phyloP scores from a whole-genome alignment of 495 filamentous ascomycete species.

The Geopyxis carbonaria region DNA sequence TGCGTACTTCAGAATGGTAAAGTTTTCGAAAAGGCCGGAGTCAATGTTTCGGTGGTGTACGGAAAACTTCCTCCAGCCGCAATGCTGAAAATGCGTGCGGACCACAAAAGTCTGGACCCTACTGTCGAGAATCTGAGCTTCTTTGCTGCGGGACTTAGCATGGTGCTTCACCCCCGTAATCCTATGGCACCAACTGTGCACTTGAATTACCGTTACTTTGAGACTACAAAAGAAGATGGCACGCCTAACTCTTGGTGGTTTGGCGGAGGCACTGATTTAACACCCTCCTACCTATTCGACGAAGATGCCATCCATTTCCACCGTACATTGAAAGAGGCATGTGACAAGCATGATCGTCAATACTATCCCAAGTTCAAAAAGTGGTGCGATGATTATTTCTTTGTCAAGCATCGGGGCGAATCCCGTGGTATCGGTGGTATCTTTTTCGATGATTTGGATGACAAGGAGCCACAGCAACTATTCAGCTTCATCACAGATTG shows the following conservation, averaged over 20 bases:
- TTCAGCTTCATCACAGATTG: slow-evolving; percentile 84
- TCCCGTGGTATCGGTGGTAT: slow-evolving; percentile 85
- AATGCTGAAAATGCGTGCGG: slow-evolving; percentile 81
- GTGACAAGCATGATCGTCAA: slow-evolving; percentile 77
- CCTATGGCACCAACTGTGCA: slow-evolving; percentile 96
- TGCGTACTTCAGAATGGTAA: slow-evolving; percentile 91
- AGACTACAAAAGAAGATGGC: slow-evolving; percentile 64
- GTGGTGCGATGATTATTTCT: slow-evolving; percentile 98
- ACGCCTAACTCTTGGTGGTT: slow-evolving; percentile 88
- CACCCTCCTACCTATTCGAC: slow-evolving; percentile 84
- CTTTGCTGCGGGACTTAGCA: slow-evolving; percentile 83
- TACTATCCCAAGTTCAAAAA: slow-evolving; percentile 95
- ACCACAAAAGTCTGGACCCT: slow-evolving; percentile 78
- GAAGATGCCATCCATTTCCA: slow-evolving; percentile 97
- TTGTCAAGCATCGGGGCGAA: slow-evolving; percentile 77
- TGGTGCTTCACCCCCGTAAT: slow-evolving; percentile 84
- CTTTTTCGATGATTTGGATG: slow-evolving; percentile 96
- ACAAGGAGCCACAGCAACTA: slow-evolving; percentile 75
- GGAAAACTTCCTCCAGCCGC: slow-evolving; percentile 75
- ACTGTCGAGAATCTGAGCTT: slow-evolving; percentile 64
- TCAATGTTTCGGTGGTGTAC: slow-evolving; percentile 88
- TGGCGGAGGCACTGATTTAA: slow-evolving; percentile 86
- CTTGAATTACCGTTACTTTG: slow-evolving; percentile 97
- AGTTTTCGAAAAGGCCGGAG: slow-evolving; percentile 95
- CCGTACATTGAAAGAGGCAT: slow-evolving; percentile 74